Percentiles rank a stretch among this genome's conserved stretches.
Evolutionary conservation across 2,329 filamentous ascomycete species (phyloP).

Genomic region (Sporothrix brasiliensis): DNA sequence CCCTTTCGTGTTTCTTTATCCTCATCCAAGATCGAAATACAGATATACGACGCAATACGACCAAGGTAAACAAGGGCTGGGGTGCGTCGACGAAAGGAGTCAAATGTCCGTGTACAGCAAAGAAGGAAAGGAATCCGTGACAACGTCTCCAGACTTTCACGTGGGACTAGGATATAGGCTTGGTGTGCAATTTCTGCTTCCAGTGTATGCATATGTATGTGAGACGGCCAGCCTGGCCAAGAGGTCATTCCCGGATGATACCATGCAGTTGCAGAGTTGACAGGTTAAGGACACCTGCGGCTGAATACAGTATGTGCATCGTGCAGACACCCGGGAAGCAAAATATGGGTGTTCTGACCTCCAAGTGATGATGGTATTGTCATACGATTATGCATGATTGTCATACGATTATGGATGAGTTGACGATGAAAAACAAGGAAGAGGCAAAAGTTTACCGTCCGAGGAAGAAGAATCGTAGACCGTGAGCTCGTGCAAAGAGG

Average conservation of each 20-base stretch:
- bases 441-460: not conserved
- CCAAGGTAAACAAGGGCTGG: not conserved
- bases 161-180: not conserved
- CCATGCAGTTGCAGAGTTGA: not conserved
- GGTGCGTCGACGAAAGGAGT: not conserved
- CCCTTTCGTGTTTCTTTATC: not conserved
- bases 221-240: slow-evolving; percentile 4
- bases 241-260: not conserved
- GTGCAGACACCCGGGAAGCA: not conserved
- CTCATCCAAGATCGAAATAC: not conserved
- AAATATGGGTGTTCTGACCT: not conserved
- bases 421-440: slow-evolving; percentile 6
- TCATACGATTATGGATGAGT: not conserved
- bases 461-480: not conserved
- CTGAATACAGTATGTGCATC: not conserved
- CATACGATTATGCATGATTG: not conserved
- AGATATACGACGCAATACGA: not conserved
- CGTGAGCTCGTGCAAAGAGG: not conserved
- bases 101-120: not conserved
- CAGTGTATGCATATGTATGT: not conserved
- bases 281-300: not conserved
- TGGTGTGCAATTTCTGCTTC: not conserved
- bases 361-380: not conserved
- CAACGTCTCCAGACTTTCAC: not conserved
- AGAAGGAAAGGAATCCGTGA: not conserved